phyloP scores from a whole-genome alignment of 2,329 filamentous ascomycete species.

The Clarireedia hainanense region DNA sequence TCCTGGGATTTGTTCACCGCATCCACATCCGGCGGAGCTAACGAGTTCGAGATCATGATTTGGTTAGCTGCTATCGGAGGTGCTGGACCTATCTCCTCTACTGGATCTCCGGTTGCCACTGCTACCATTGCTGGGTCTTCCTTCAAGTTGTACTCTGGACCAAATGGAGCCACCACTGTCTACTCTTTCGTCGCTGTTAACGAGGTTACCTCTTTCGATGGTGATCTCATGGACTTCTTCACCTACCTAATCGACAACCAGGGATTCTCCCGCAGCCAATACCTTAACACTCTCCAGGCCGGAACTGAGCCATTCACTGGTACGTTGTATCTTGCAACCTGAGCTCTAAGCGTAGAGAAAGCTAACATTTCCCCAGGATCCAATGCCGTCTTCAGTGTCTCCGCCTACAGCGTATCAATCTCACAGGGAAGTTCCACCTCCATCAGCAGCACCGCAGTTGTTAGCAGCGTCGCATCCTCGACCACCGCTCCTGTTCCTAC shows the following conservation, averaged over 20 bases:
- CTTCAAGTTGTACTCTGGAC: constrained; percentile 54
- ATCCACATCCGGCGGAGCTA: constrained; percentile 35
- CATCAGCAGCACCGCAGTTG: not conserved
- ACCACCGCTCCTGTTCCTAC: not conserved
- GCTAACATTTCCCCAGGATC: not conserved
- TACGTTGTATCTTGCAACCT: constrained; percentile 11
- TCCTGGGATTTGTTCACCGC: constrained; percentile 55
- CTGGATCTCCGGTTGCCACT: constrained; percentile 44
- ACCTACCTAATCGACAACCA: constrained; percentile 44
- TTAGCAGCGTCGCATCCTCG: not conserved
- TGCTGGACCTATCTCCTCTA: constrained; percentile 48
- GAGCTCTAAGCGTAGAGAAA: not conserved
- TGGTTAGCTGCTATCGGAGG: constrained; percentile 51
- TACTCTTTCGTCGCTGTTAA: constrained; percentile 49
- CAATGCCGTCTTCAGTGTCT: constrained; percentile 1
- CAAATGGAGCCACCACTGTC: constrained; percentile 50
- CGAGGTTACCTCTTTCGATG: constrained; percentile 43
- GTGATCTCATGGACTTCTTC: constrained; percentile 50
- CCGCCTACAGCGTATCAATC: constrained; percentile 2
- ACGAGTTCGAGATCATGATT: constrained; percentile 58
- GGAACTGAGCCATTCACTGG: constrained; percentile 49
- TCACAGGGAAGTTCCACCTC: not conserved
- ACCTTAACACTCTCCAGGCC: constrained; percentile 44
- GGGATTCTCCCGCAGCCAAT: constrained; percentile 41
- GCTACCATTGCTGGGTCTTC: constrained; percentile 42